Percentiles rank a stretch among this genome's conserved stretches.
Evolutionary conservation across 306 rosid genomes (phyloP).

Genomic region (Myrica gale): DNA sequence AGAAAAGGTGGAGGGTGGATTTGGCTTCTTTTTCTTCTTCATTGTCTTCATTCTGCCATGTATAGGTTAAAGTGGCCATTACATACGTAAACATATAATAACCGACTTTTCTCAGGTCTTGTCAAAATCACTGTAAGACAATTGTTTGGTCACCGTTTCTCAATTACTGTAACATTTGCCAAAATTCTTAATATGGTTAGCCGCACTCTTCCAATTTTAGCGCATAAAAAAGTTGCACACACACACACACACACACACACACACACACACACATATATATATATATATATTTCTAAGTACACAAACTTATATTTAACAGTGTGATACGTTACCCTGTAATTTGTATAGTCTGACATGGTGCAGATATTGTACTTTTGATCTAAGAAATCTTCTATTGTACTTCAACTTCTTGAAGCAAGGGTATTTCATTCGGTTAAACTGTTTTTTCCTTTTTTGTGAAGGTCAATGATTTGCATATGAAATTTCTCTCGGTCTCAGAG

Average conservation of each 20-base stretch:
- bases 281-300: no score
- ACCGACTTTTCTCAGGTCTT: neutral
- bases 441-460: conserved; percentile 43
- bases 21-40: neutral
- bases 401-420: conserved; percentile 16
- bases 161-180: neutral
- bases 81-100: neutral
- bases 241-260: no score
- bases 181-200: neutral
- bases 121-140: neutral
- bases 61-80: neutral
- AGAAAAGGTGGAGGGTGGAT: neutral
- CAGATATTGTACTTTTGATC: neutral
- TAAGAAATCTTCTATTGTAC: neutral
- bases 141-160: neutral
- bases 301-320: neutral
- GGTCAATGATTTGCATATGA: conserved; percentile 88
- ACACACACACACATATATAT: no score
- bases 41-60: neutral
- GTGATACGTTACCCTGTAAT: neutral
- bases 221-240: neutral
- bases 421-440: conserved; percentile 27
- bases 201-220: neutral
- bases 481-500: conserved; percentile 80
- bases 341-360: neutral